Percentiles rank a stretch among this genome's conserved stretches.
These are phyloP conservation scores for Pseudocercospora macadamiae DNA, from an alignment of 2,329 filamentous ascomycete genomes.

Conservation along the genomic window DNA sequence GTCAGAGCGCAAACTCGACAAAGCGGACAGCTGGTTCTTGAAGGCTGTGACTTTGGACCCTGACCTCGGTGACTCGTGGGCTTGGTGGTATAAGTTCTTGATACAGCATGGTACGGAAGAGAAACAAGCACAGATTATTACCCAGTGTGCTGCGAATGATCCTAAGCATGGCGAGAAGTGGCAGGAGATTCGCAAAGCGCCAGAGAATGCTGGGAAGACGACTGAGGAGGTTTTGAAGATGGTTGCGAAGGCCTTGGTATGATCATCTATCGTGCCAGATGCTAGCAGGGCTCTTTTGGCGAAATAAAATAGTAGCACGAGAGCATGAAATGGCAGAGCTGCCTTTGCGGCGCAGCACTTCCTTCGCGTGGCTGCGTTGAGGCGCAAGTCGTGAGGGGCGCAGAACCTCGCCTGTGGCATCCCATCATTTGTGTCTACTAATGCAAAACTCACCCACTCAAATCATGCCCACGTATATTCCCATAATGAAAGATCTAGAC, in stretches of 20 bases:
- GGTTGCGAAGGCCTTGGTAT: constrained; percentile 65
- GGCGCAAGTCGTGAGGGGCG: too few species aligned
- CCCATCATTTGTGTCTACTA: too few species aligned
- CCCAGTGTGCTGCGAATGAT: constrained; percentile 79
- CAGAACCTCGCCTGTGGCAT: too few species aligned
- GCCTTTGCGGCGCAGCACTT: too few species aligned
- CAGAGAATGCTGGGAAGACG: constrained; percentile 73
- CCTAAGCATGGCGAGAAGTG: constrained; percentile 91
- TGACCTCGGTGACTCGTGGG: constrained; percentile 91
- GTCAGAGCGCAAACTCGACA: constrained; percentile 88
- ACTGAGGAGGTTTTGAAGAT: constrained; percentile 82
- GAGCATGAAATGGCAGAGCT: too few species aligned
- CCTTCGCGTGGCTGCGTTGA: too few species aligned
- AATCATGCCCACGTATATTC: too few species aligned
- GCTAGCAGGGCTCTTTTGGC: too few species aligned
- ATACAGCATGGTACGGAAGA: constrained; percentile 91
- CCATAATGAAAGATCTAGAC: too few species aligned
- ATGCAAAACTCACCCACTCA: too few species aligned
- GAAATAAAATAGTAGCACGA: too few species aligned
- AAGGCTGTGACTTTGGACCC: constrained; percentile 87
- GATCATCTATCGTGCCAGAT: too few species aligned
- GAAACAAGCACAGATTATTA: constrained; percentile 82
- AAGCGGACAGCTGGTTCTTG: constrained; percentile 96
- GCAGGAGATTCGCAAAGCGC: constrained; percentile 84
- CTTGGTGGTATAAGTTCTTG: constrained; percentile 96